Evolutionary conservation across 2,329 filamentous ascomycete species (phyloP).

Genomic region (Hysterium pulicare): DNA sequence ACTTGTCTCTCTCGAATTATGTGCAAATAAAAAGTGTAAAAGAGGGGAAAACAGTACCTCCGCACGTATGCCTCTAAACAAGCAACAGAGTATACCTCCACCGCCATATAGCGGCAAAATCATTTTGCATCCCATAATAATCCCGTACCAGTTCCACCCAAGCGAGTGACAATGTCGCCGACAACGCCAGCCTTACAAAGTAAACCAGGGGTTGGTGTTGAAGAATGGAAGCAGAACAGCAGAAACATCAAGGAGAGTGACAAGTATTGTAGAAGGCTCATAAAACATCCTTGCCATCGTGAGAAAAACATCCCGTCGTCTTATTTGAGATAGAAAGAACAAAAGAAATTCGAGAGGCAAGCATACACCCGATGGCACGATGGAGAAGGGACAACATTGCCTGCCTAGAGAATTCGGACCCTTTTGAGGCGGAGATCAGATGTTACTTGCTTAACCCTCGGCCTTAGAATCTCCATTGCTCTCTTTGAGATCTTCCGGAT

Average conservation of each 20-base stretch:
- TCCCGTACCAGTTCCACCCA: neutral
- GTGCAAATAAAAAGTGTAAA: no score
- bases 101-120: neutral
- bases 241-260: neutral
- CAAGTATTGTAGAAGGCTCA: neutral
- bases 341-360: conserved; percentile 6
- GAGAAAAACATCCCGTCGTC: conserved; percentile 7
- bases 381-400: no score
- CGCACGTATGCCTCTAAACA: neutral
- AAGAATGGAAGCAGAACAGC: conserved; percentile 3
- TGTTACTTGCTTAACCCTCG: conserved; percentile 17
- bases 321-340: conserved; percentile 3
- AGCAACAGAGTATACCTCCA: neutral
- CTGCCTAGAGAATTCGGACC: neutral
- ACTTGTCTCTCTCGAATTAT: no score
- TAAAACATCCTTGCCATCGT: conserved; percentile 5
- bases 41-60: no score
- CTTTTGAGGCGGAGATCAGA: neutral
- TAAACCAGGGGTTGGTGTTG: conserved; percentile 3
- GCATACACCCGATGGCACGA: conserved; percentile 8
- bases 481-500: conserved; percentile 40
- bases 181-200: conserved; percentile 17
- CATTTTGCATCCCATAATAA: neutral
- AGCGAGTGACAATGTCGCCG: conserved; percentile 20
- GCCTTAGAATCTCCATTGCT: conserved; percentile 37